phyloP scores from a whole-genome alignment of 495 filamentous ascomycete species.

The Bacidia rubella region DNA sequence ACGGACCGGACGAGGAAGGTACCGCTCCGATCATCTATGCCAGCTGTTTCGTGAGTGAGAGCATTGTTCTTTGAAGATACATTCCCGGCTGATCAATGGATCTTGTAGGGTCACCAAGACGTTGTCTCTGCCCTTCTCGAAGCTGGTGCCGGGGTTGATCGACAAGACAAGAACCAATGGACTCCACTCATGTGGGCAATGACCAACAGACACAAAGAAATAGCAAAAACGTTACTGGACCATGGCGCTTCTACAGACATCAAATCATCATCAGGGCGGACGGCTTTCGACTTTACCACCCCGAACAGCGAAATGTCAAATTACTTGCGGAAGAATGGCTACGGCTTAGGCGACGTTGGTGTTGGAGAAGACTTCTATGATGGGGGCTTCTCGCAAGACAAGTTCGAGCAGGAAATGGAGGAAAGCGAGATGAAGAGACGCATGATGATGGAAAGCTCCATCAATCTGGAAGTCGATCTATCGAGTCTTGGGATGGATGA shows the following conservation, averaged over 20 bases:
- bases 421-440: conserved; percentile 90
- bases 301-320: conserved; percentile 93
- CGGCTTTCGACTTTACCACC: conserved; percentile 90
- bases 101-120: conserved; percentile 67
- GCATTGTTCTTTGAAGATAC: not conserved
- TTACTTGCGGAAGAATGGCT: conserved; percentile 86
- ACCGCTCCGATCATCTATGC: conserved; percentile 94
- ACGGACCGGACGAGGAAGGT: conserved; percentile 86
- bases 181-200: conserved; percentile 99
- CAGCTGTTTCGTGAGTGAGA: conserved; percentile 80
- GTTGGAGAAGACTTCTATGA: conserved; percentile 95
- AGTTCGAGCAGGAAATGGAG: conserved; percentile 92
- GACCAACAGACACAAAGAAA: conserved; percentile 93
- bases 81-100: conserved; percentile 9
- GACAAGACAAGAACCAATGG: conserved; percentile 93
- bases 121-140: conserved; percentile 75
- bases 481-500: conserved; percentile 95
- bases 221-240: conserved; percentile 82
- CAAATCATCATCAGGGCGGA: conserved; percentile 84
- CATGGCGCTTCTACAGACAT: conserved; percentile 91
- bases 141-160: conserved; percentile 80
- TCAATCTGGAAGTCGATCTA: conserved; percentile 92
- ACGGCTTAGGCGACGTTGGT: conserved; percentile 73
- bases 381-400: conserved; percentile 78
- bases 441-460: conserved; percentile 99